Percentiles rank a stretch among this genome's conserved stretches.
phyloP scores from a whole-genome alignment of 2,329 filamentous ascomycete species.

The Fusarium tuaranense region DNA sequence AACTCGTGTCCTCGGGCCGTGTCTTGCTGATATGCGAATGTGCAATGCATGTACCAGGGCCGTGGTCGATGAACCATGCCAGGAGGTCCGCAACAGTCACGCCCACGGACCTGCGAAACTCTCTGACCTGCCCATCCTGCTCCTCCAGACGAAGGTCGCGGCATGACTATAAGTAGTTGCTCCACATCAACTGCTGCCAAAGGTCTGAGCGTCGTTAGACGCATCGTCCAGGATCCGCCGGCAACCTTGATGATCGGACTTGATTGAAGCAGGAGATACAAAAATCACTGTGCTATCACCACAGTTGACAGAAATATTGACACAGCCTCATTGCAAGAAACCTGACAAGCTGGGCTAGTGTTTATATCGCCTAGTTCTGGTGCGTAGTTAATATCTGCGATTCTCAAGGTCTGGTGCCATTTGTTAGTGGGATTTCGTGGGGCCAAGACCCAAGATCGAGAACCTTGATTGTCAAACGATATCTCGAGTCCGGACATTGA shows the following conservation, averaged over 20 bases:
- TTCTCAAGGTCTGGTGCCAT: conserved; percentile 9
- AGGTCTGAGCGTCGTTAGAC: conserved; percentile 33
- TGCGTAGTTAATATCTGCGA: neutral
- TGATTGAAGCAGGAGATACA: neutral
- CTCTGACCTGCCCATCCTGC: conserved; percentile 9
- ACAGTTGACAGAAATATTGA: neutral
- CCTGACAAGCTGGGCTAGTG: neutral
- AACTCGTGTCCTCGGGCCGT: neutral
- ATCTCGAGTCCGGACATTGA: neutral
- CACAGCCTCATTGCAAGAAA: neutral
- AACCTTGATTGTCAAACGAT: conserved; percentile 10
- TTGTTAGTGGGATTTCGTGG: conserved; percentile 10
- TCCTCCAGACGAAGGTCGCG: conserved; percentile 5
- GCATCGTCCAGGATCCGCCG: conserved; percentile 25
- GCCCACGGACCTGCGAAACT: neutral
- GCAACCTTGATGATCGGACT: conserved; percentile 36
- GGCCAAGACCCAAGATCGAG: neutral
- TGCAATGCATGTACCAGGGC: neutral
- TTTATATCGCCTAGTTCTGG: neutral
- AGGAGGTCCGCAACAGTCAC: neutral
- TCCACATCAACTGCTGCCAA: conserved; percentile 34
- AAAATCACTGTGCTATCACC: neutral
- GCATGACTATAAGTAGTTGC: conserved; percentile 29
- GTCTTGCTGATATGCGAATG: conserved; percentile 23
- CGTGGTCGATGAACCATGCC: conserved; percentile 2